Evolutionary conservation across 176 grass and related monocot species (phyloP), one percentile per base, ranked within the genome.

Genomic region (Guadua angustifolia): DNA sequence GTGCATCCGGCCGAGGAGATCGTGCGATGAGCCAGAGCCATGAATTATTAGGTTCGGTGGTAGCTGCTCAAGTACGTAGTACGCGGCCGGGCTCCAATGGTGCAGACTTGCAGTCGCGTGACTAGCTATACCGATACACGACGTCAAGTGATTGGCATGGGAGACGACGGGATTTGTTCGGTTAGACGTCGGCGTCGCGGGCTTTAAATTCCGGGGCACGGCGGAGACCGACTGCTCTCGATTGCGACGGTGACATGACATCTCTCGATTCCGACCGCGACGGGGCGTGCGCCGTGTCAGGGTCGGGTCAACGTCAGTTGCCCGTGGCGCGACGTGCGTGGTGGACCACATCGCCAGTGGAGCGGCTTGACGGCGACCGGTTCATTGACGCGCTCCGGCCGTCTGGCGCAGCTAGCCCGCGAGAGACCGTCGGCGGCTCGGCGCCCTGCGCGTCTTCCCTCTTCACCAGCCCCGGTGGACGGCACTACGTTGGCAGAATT

Each of bases 181-280:
- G 59, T 90, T 86, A 44, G 50, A 83, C 84, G 84, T 90, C 83
- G 79, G 40, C 88, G 59, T 86, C 82, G 75, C 42, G 63, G 78
- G 77, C 18, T 64, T 74, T 56, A 26, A 86, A 83, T 79, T 56
- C 36, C 88, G 78, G 88, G 45, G 69, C 38, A 59, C 18, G 82
- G 49, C 82, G 17, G 88, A 71, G 67, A 39, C 74, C 79, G 73
- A 79, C 72, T 38, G 0, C 53, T 12, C 81, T 9, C 44, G 82
- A 69, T 80, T 66, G 69, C 75, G 86, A 88, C 53, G 6, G 86
- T 73, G 86, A n/a, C n/a, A n/a, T n/a, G n/a, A 88, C 86, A 35
- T 39, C 76, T 32, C 77, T 58, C 13, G 82, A 52, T 80, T 75
- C 69, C 43, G 82, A 89, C 77, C 18, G 77, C 82, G 88, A 81